These are phyloP conservation scores for Ophiostoma tasmaniense DNA, from an alignment of 2,329 filamentous ascomycete species.

Conservation along the genomic window DNA sequence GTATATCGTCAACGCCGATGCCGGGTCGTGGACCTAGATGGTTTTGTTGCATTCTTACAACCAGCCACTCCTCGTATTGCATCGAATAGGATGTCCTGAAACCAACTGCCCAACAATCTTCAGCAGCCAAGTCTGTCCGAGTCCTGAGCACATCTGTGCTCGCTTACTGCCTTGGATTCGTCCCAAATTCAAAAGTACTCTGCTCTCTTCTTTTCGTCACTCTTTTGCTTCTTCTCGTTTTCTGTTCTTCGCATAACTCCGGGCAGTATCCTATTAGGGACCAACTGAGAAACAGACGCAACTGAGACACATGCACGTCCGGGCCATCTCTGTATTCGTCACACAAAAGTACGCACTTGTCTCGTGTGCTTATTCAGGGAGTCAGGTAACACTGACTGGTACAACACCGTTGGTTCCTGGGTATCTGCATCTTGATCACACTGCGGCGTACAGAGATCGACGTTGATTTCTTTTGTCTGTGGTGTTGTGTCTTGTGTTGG, in stretches of 20 bases:
- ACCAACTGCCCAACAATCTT: no score
- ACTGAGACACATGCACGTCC: conserved; percentile 1
- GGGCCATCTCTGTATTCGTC: not conserved
- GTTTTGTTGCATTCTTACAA: no score
- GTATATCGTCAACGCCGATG: not conserved
- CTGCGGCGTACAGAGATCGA: not conserved
- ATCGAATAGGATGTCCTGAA: not conserved
- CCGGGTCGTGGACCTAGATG: no score
- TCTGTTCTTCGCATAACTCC: not conserved
- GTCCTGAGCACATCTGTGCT: no score
- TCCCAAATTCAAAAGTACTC: not conserved
- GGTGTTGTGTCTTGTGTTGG: no score
- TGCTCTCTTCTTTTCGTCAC: not conserved
- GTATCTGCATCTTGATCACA: conserved; percentile 2
- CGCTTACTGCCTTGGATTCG: no score
- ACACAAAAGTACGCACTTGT: not conserved
- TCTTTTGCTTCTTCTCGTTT: not conserved
- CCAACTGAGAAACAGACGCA: no score
- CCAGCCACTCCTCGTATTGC: no score
- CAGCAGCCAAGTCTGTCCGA: not conserved
- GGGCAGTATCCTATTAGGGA: not conserved
- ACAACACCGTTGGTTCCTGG: not conserved
- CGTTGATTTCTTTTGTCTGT: not conserved
- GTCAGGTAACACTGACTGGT: no score
- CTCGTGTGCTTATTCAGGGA: no score